Percentiles rank a stretch among this genome's conserved stretches.
Conservation (phyloP, 257 asterid species). For the Salvia rosmarinus region DNA sequence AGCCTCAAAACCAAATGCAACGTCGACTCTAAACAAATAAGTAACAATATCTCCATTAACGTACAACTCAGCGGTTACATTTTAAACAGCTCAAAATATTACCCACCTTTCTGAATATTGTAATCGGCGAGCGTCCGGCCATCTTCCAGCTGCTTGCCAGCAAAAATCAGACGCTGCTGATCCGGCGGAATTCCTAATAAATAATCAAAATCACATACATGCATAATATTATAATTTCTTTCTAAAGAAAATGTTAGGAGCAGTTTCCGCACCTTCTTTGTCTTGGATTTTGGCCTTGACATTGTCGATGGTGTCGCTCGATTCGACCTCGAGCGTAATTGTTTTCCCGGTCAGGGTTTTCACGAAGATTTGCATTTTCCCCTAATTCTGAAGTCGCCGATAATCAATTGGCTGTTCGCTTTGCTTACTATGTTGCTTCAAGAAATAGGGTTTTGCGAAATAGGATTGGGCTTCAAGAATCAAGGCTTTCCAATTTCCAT, state of each 20-base stretch:
- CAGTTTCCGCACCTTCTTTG: conserved; percentile 39
- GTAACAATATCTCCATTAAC: not conserved
- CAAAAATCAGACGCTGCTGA: conserved; percentile 70
- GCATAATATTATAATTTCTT: not conserved
- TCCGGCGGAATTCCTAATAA: conserved; percentile 67
- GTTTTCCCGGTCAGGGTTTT: conserved; percentile 50
- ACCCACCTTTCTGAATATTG: conserved; percentile 48
- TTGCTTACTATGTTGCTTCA: not conserved
- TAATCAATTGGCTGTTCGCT: not conserved
- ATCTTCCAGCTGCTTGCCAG: conserved; percentile 53
- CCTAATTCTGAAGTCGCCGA: conserved; percentile 19
- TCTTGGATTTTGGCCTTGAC: conserved; percentile 53
- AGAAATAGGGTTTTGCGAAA: conserved; percentile 32
- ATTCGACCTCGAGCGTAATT: conserved; percentile 50
- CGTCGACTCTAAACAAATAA: conserved; percentile 50
- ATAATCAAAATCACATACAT: not conserved
- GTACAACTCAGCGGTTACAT: not conserved
- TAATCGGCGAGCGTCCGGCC: conserved; percentile 51
- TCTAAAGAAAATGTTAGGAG: not conserved
- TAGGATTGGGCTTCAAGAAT: conserved; percentile 16
- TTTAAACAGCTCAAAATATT: not conserved
- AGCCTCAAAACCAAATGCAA: conserved; percentile 79
- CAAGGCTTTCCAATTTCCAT: too few species aligned
- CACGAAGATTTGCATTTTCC: conserved; percentile 46
- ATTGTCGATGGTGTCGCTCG: conserved; percentile 50